Base-by-base conservation (phyloP, 2,329 filamentous ascomycete genomes). In the Chaetomium sp. region DNA sequence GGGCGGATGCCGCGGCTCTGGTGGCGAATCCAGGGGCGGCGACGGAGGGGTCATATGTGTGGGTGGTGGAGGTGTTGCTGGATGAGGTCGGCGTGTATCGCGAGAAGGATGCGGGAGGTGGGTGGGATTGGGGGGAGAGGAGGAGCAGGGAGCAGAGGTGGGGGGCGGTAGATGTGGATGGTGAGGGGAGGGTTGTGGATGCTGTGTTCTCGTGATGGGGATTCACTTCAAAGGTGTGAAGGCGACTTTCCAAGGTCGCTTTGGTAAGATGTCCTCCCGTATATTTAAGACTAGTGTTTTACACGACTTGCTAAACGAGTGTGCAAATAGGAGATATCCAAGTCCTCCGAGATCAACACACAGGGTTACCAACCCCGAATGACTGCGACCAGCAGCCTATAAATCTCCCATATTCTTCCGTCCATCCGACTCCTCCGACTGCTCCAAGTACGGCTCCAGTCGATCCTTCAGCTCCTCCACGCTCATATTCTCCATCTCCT, bases 141-240 rank as follows among this genome's bases (percentile, higher is more conserved):
- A 77, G 75, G 64, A 76, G 74, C 29, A 76, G 85, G 59, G 85
- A 87, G 74, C 81, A 84, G 77, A 77, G 80, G 50, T 87, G 85
- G 85, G 79, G 76, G 0, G 78, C 79, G 2, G 78, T 87, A 8
- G 79, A 80, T 31, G 72, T 84, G 12, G 69, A 71, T 60, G 50
- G 42, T 7, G 66, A 66, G 2, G 72, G 71, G 7, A 75, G 74
- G 62, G 64, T 85, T 35, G 74, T 78, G 21, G 73, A 79, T 68
- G 78, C 76, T 7, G 19, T 83, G 2, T 25, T 21, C 23, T 25
- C 35, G 25, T 29, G 8, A 25, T 35, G 53, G 51, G 13, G 13
- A 4, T 59, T 33, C 25, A 29, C 7, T 23, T 25, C 19, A n/a
- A 19, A 3, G 33, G 12, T 2, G 55, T 9, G 10, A 27, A 27